A percentile compares a stretch with the other conserved stretches of the same genome.
phyloP scores from a whole-genome alignment of 192 early-diverging fungal genomes.

The Coemansia sp. region DNA sequence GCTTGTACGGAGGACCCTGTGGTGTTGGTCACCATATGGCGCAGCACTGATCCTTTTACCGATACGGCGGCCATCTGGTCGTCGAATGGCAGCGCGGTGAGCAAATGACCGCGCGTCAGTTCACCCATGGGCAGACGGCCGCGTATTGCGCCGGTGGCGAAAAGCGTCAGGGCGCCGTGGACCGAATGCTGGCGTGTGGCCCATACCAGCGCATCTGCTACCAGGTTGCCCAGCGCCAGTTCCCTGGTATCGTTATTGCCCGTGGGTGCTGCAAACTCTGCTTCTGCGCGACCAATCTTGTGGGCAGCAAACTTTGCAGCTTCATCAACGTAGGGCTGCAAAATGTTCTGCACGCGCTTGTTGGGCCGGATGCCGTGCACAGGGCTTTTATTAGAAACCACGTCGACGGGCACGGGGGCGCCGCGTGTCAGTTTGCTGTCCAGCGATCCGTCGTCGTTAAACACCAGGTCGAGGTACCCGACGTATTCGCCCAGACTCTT shows the following conservation, averaged over 20 bases:
- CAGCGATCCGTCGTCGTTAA: slow-evolving; percentile 64
- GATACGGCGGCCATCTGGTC: slow-evolving; percentile 56
- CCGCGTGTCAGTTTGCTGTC: slow-evolving; percentile 58
- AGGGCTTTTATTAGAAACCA: slow-evolving; percentile 53
- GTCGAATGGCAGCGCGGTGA: slow-evolving; percentile 68
- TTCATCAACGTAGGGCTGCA: slow-evolving; percentile 25
- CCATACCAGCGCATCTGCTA: slow-evolving; percentile 67
- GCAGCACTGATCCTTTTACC: slow-evolving; percentile 59
- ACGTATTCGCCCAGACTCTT: slow-evolving; percentile 70
- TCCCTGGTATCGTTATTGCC: slow-evolving; percentile 56
- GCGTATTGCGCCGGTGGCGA: slow-evolving; percentile 69
- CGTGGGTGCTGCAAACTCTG: slow-evolving; percentile 40
- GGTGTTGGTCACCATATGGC: slow-evolving; percentile 55
- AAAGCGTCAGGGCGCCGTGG: slow-evolving; percentile 53
- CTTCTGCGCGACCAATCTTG: slow-evolving; percentile 51
- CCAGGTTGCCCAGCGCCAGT: slow-evolving; percentile 65
- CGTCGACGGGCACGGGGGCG: slow-evolving; percentile 61
- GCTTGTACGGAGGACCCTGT: slow-evolving; percentile 24
- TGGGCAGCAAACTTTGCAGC: slow-evolving; percentile 29
- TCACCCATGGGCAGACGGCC: slow-evolving; percentile 56
- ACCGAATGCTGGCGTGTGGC: slow-evolving; percentile 16
- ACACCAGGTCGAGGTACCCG: slow-evolving; percentile 64
- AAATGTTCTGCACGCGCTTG: not conserved
- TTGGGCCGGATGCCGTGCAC: slow-evolving; percentile 50
- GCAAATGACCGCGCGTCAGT: slow-evolving; percentile 61